Conservation (phyloP, 768 basidiomycete genomes). For the Amanita thiersii region DNA sequence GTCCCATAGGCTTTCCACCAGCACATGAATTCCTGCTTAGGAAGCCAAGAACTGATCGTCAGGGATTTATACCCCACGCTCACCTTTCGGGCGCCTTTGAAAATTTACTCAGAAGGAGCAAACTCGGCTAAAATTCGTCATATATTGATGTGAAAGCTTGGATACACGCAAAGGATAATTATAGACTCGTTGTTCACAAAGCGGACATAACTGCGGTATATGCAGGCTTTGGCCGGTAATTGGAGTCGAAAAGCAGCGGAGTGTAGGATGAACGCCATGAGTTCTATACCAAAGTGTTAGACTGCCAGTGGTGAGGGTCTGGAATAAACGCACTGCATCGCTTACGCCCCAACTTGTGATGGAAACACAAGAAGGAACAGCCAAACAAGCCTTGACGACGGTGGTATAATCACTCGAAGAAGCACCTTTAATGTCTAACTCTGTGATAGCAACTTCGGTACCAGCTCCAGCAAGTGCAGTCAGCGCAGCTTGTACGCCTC, state of each 20-base stretch:
- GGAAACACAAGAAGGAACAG: slow-evolving; percentile 30
- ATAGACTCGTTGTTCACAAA: slow-evolving; percentile 4
- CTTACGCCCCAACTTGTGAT: slow-evolving; percentile 45
- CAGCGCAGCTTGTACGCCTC: slow-evolving; percentile 34
- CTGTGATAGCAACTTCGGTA: slow-evolving; percentile 42
- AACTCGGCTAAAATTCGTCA: too few species aligned
- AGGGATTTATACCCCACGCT: background rate
- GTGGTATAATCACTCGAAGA: slow-evolving; percentile 32
- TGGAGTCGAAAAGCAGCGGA: slow-evolving; percentile 27
- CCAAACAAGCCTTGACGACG: slow-evolving; percentile 40
- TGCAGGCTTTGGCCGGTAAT: slow-evolving; percentile 26
- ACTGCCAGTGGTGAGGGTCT: background rate
- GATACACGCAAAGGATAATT: too few species aligned
- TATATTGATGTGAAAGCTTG: too few species aligned
- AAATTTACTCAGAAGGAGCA: too few species aligned
- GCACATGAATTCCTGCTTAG: too few species aligned
- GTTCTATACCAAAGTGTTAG: slow-evolving; percentile 14
- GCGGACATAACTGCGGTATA: slow-evolving; percentile 12
- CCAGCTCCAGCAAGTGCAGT: slow-evolving; percentile 34
- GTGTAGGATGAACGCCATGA: slow-evolving; percentile 26
- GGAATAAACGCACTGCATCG: slow-evolving; percentile 26
- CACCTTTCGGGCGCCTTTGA: too few species aligned
- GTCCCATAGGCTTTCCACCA: too few species aligned
- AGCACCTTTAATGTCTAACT: slow-evolving; percentile 32
- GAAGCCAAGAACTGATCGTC: background rate